Evolutionary conservation across 164 flowering plant genomes (phyloP).

Genomic region (Tetracentron sinense): DNA sequence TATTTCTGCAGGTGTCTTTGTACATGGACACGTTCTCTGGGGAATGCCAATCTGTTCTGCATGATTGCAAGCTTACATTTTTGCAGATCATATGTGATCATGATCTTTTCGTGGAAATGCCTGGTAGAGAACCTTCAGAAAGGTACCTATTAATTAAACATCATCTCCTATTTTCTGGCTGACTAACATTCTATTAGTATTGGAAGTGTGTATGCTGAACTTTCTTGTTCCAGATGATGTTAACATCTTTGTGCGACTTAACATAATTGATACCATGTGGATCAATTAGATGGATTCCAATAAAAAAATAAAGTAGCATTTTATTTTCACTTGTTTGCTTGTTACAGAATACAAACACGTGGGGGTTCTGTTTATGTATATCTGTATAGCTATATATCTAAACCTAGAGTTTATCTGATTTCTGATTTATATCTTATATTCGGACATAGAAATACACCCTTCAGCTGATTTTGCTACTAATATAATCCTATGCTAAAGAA

Average conservation of each 20-base stretch:
- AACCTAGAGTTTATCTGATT: no score
- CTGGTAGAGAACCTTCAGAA: conserved; percentile 99
- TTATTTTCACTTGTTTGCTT: no score
- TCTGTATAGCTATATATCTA: no score
- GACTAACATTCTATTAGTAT: not conserved
- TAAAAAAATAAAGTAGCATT: no score
- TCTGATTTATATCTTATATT: no score
- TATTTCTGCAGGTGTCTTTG: conserved; percentile 71
- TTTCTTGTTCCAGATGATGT: not conserved
- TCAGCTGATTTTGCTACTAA: no score
- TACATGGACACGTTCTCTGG: conserved; percentile 98
- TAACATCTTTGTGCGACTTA: not conserved
- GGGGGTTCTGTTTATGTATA: no score
- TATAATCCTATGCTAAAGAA: no score
- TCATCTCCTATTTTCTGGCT: not conserved
- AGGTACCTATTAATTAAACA: conserved; percentile 52
- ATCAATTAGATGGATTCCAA: not conserved
- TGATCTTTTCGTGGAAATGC: conserved; percentile 99
- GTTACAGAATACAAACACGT: no score
- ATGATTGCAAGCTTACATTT: conserved; percentile 98
- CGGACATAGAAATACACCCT: no score
- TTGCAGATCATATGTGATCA: conserved; percentile 97
- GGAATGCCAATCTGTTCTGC: conserved; percentile 84
- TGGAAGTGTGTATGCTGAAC: not conserved
- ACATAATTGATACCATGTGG: not conserved